Evolutionary conservation across 139 green algal species (phyloP).

Genomic region (Volvox africanus): DNA sequence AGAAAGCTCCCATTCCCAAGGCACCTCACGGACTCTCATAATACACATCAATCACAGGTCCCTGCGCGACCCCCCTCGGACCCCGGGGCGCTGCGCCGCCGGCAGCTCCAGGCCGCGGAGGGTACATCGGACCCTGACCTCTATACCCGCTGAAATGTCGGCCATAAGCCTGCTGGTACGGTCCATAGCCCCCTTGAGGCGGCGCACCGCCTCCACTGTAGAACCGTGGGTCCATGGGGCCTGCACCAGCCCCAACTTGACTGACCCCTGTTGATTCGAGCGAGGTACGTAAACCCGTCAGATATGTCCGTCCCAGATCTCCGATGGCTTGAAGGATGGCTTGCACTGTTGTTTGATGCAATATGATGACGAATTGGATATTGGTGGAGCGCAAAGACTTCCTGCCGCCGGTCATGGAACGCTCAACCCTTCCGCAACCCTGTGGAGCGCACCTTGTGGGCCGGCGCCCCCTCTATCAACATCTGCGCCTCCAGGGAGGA

Average conservation of each 20-base stretch:
- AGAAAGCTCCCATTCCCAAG: not conserved
- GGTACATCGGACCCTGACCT: constrained; percentile 8
- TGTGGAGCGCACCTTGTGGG: not conserved
- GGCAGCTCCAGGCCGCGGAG: not conserved
- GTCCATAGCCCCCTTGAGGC: not conserved
- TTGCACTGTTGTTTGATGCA: no score
- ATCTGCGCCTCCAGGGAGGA: not conserved
- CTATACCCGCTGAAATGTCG: not conserved
- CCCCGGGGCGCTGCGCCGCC: not conserved
- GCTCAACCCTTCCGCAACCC: not conserved
- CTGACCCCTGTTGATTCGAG: not conserved
- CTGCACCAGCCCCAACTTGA: not conserved
- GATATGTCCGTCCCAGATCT: no score
- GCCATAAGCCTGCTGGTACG: not conserved
- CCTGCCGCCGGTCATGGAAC: no score
- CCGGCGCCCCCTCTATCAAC: not conserved
- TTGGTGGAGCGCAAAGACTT: no score
- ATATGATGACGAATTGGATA: no score
- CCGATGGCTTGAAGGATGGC: no score
- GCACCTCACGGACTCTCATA: constrained; percentile 29
- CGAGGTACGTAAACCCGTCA: no score
- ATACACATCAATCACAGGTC: constrained; percentile 44
- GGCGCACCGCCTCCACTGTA: not conserved
- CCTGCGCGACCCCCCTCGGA: not conserved
- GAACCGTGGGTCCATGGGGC: not conserved